phyloP scores from a whole-genome alignment of 2,329 filamentous ascomycete species.

The Allantophomopsis cytisporea region DNA sequence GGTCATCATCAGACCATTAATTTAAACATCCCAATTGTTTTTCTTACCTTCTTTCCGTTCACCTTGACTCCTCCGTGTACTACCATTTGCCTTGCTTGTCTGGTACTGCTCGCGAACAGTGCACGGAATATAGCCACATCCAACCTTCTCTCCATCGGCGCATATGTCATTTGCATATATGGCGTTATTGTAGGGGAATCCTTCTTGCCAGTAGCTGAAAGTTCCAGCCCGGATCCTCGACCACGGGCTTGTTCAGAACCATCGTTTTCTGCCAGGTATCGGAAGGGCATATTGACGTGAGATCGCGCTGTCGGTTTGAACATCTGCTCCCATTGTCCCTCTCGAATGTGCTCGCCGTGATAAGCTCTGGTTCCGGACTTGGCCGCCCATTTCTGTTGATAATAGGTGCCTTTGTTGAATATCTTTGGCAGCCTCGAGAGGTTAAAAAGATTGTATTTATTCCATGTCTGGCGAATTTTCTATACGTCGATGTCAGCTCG shows the following conservation, averaged over 20 bases:
- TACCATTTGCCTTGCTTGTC: constrained; percentile 89
- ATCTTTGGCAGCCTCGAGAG: constrained; percentile 36
- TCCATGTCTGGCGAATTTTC: constrained; percentile 95
- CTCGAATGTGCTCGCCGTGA: constrained; percentile 88
- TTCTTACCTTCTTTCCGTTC: constrained; percentile 79
- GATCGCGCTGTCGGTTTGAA: constrained; percentile 72
- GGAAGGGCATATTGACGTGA: constrained; percentile 73
- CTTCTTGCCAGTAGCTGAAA: constrained; percentile 5
- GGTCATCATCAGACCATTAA: constrained; percentile 86
- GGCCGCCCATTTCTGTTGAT: constrained; percentile 95
- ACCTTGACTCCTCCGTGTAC: constrained; percentile 89
- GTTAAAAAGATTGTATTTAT: constrained; percentile 95
- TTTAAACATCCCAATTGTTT: constrained; percentile 68
- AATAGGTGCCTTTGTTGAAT: constrained; percentile 54
- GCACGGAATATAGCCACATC: constrained; percentile 93
- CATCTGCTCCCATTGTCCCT: constrained; percentile 89
- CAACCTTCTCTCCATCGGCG: constrained; percentile 76
- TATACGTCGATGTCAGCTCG: constrained; percentile 23
- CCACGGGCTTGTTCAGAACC: constrained; percentile 75
- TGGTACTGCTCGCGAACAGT: constrained; percentile 82
- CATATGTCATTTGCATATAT: constrained; percentile 94
- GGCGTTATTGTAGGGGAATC: constrained; percentile 46
- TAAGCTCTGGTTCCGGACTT: constrained; percentile 77
- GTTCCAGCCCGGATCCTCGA: constrained; percentile 54
- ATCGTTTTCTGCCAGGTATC: constrained; percentile 67